Conservation (phyloP, 2,329 filamentous ascomycete species). For the Sordariomycetes sp. region DNA sequence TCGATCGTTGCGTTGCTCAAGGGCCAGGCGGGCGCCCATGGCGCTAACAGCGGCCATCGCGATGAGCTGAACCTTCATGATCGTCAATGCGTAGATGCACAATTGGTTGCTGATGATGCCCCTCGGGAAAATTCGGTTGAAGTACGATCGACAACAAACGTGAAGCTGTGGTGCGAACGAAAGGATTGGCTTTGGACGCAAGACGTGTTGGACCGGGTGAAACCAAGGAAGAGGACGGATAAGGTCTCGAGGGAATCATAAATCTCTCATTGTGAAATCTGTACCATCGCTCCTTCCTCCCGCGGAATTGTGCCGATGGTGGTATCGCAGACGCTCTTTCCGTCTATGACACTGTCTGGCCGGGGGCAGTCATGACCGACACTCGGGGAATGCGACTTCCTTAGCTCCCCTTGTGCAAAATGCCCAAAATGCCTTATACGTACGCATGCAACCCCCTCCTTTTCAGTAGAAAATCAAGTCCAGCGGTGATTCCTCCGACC, state of each 20-base stretch:
- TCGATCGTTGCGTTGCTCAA: neutral
- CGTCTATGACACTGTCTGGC: neutral
- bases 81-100: neutral
- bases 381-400: neutral
- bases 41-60: neutral
- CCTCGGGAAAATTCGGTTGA: neutral
- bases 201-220: neutral
- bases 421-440: no score
- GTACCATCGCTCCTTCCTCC: neutral
- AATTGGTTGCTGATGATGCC: neutral
- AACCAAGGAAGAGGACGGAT: neutral
- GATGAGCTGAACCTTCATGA: neutral
- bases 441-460: neutral
- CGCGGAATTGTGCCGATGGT: neutral
- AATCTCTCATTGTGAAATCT: neutral
- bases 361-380: neutral
- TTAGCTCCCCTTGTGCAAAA: no score
- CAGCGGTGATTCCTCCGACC: constrained; percentile 40
- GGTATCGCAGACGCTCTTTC: neutral
- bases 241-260: neutral
- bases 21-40: neutral
- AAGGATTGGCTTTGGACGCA: neutral
- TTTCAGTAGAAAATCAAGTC: constrained; percentile 51
- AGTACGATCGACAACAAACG: neutral
- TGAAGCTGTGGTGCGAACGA: neutral